Percentiles rank a stretch among this genome's conserved stretches.
Evolutionary conservation across 2,329 filamentous ascomycete genomes (phyloP).

Genomic region (Colletotrichum incanum): DNA sequence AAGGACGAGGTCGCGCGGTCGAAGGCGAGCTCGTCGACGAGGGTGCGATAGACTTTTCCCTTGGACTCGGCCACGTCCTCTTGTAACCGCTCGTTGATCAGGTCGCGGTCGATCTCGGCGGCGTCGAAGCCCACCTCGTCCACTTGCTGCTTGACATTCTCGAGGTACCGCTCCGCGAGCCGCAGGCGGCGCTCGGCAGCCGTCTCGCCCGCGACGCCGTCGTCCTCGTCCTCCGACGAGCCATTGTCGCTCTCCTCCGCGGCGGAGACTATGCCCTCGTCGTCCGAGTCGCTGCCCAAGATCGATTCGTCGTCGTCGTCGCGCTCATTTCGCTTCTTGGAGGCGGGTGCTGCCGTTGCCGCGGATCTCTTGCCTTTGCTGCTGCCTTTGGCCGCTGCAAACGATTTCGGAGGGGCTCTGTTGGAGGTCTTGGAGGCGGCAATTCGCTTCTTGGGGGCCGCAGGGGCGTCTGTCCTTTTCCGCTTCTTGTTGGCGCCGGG

Average conservation of each 20-base stretch:
- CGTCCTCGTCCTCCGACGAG: slow-evolving; percentile 74
- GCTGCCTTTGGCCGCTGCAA: slow-evolving; percentile 47
- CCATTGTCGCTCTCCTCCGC: slow-evolving; percentile 63
- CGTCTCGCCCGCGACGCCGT: slow-evolving; percentile 80
- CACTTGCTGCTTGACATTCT: slow-evolving; percentile 88
- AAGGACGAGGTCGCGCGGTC: slow-evolving; percentile 76
- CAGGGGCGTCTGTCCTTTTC: slow-evolving; percentile 76
- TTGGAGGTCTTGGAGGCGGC: slow-evolving; percentile 62
- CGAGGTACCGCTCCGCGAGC: slow-evolving; percentile 92
- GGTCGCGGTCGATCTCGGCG: slow-evolving; percentile 90
- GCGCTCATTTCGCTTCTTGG: slow-evolving; percentile 65
- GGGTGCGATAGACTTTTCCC: slow-evolving; percentile 87
- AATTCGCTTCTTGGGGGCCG: slow-evolving; percentile 73
- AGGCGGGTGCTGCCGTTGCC: slow-evolving; percentile 49
- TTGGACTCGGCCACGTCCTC: slow-evolving; percentile 95
- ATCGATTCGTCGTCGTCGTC: slow-evolving; percentile 77
- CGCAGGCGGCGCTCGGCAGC: slow-evolving; percentile 89
- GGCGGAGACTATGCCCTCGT: slow-evolving; percentile 61
- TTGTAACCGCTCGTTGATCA: slow-evolving; percentile 90
- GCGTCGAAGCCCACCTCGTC: slow-evolving; percentile 93
- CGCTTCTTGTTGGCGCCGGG: slow-evolving; percentile 92
- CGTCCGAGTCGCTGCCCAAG: slow-evolving; percentile 85
- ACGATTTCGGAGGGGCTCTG: slow-evolving; percentile 61
- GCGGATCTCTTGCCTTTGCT: slow-evolving; percentile 32
- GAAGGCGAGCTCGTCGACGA: slow-evolving; percentile 83